Conservation (phyloP, 257 asterid genomes). For the Nicotiana tabacum region DNA sequence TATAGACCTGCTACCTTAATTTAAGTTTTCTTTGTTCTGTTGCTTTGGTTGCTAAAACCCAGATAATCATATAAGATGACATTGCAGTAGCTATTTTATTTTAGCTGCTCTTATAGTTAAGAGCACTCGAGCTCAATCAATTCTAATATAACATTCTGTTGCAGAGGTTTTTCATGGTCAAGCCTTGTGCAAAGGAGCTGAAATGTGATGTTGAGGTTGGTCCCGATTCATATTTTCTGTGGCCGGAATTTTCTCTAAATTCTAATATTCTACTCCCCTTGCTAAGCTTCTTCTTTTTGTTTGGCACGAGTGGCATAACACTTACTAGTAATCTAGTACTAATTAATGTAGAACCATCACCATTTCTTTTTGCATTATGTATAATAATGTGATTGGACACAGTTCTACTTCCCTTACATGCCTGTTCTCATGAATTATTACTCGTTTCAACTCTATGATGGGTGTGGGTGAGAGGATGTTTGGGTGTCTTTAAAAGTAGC, state of each 20-base stretch:
- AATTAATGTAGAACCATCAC: neutral
- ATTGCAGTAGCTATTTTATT: neutral
- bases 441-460: neutral
- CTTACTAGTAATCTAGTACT: neutral
- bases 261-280: neutral
- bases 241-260: neutral
- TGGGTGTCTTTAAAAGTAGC: neutral
- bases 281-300: neutral
- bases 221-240: neutral
- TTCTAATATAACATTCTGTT: slow-evolving; percentile 4
- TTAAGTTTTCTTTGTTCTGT: neutral
- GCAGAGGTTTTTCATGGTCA: slow-evolving; percentile 95
- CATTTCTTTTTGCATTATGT: neutral
- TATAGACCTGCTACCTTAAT: neutral
- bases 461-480: neutral
- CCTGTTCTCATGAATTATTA: neutral
- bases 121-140: slow-evolving; percentile 16
- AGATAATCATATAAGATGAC: neutral
- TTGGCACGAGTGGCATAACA: neutral
- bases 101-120: slow-evolving; percentile 13
- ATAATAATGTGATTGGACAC: neutral
- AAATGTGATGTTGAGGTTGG: slow-evolving; percentile 97
- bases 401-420: neutral
- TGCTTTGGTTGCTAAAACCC: neutral
- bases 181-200: slow-evolving; percentile 98